Base-by-base conservation (phyloP, 306 rosid genomes). In the Acacia confusa region DNA sequence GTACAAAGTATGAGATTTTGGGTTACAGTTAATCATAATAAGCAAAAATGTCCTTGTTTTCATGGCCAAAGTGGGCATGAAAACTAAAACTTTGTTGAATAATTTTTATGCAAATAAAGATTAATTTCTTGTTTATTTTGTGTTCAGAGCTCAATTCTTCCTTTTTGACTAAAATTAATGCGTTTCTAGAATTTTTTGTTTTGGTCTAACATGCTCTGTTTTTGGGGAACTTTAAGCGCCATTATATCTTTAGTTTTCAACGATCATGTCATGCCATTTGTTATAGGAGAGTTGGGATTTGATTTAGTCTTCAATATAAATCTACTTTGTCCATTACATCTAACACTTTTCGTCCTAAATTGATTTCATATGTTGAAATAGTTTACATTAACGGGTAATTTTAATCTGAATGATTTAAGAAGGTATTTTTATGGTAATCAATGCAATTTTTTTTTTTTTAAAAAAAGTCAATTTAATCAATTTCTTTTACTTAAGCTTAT, bases 21-120 rank as follows among this genome's bases (percentile, higher is more conserved):
- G 4, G 38, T n/a, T 25, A 2, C 25, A 9, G 27, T 60, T 43
- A 30, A 9, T 12, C 64, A 36, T 36, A 41, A 8, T 63, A 64
- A 63, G 79, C 22, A 25, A 47, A 58, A 68, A 43, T 60, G 82
- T 24, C 53, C 52, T 36, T 41, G 84, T 69, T 85, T 70, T 76
- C 84, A 75, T 79, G 79, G 76, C 82, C 72, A 20, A 82, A 70
- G 63, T 45, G 61, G 78, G 43, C 76, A 70, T 75, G 50, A 77
- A 68, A 78, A 66, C 78, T 60, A 30, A 28, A 20, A 68, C 70
- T 36, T 58, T 77, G 72, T 22, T 48, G 63, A 80, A 75, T 65
- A 36, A 5, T 58, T 30, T 3, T 4, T 77, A 0, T 66, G 34
- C 63, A 81, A 78, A 17, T 50, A 4, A 50, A 30, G 44, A 76